phyloP scores from a whole-genome alignment of 2,329 filamentous ascomycete genomes.

The Emergomyces pasteurianus region DNA sequence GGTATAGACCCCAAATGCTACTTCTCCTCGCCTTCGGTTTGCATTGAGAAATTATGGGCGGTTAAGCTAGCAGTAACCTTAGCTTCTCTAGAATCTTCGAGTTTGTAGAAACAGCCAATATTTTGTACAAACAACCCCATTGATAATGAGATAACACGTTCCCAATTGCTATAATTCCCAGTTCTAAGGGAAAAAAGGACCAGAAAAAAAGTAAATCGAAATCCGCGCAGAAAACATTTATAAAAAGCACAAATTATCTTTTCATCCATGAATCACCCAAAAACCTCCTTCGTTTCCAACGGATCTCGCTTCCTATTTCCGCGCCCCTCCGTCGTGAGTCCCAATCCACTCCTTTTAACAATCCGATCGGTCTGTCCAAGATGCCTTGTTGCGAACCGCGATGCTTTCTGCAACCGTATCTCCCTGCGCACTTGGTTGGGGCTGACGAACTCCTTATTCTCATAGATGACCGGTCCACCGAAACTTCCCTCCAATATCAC shows the following conservation, averaged over 20 bases:
- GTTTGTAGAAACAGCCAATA: too few species aligned
- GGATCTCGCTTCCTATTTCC: conserved; percentile 52
- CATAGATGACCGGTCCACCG: conserved; percentile 91
- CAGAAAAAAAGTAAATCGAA: too few species aligned
- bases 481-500: conserved; percentile 92
- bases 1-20: too few species aligned
- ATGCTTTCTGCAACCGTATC: conserved; percentile 61
- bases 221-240: background rate
- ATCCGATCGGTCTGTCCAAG: conserved; percentile 62
- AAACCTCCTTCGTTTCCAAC: conserved; percentile 65
- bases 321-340: conserved; percentile 57
- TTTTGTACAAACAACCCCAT: too few species aligned
- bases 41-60: too few species aligned
- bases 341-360: conserved; percentile 64
- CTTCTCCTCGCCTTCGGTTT: too few species aligned
- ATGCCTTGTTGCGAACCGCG: conserved; percentile 62
- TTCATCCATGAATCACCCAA: conserved; percentile 44
- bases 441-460: conserved; percentile 94
- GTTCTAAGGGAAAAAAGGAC: background rate
- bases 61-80: too few species aligned
- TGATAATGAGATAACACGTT: background rate
- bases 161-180: background rate
- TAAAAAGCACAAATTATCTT: background rate
- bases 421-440: conserved; percentile 90
- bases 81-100: too few species aligned